These are phyloP conservation scores for Microbotryum silenes-acaulis DNA, from an alignment of 1,284 basidiomycete species.

Conservation along the genomic window DNA sequence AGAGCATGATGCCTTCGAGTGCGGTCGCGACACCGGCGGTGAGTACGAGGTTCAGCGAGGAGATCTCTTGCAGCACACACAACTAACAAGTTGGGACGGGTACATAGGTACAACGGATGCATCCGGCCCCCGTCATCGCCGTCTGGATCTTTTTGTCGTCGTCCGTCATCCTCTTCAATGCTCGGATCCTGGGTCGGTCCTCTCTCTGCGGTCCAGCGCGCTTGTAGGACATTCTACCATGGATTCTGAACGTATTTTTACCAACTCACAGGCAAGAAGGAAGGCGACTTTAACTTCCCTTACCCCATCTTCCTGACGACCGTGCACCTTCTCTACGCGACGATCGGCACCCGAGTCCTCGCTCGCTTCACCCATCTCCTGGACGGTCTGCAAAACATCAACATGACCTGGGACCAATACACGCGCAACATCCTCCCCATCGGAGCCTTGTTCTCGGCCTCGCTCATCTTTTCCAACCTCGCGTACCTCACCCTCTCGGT, in stretches of 20 bases:
- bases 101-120: conserved; percentile 14
- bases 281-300: conserved; percentile 21
- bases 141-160: conserved; percentile 33
- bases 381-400: conserved; percentile 40
- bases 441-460: conserved; percentile 44
- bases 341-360: conserved; percentile 42
- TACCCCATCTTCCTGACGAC: conserved; percentile 43
- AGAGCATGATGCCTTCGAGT: conserved; percentile 15
- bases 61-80: no score
- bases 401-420: conserved; percentile 35
- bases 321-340: conserved; percentile 44
- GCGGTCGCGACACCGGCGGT: conserved; percentile 9
- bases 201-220: conserved; percentile 6
- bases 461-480: conserved; percentile 35
- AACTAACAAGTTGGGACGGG: no score
- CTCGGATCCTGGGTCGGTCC: conserved; percentile 25
- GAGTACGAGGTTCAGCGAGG: background rate
- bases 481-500: conserved; percentile 32
- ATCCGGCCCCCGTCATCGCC: conserved; percentile 26
- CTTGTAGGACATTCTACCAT: background rate
- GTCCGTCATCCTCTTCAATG: conserved; percentile 33
- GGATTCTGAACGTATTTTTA: background rate
- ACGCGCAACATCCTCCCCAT: conserved; percentile 44
- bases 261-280: conserved; percentile 5
- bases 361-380: conserved; percentile 42